Evolutionary conservation across 352 stramenopile genomes (phyloP).

Genomic region (Globisporangium sylvaticum): DNA sequence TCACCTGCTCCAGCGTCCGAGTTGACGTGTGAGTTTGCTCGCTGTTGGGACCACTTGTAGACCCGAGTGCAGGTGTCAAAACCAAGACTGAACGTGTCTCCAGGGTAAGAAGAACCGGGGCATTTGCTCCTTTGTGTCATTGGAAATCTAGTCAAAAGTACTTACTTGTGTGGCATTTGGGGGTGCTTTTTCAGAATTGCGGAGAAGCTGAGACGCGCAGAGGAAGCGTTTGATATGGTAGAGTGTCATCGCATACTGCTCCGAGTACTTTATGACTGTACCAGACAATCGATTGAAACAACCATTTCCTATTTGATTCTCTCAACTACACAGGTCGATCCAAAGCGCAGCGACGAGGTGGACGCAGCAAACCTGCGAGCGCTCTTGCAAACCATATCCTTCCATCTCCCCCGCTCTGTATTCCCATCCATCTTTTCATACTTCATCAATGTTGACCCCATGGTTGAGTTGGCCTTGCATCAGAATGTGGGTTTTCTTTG

Average conservation of each 20-base stretch:
- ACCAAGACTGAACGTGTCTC: background rate
- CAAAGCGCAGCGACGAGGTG: conserved; percentile 32
- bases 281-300: background rate
- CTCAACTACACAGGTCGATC: conserved; percentile 33
- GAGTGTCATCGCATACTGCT: background rate
- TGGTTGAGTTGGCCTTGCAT: conserved; percentile 5
- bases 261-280: background rate
- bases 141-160: background rate
- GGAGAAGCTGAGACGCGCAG: conserved; percentile 52
- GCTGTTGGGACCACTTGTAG: background rate
- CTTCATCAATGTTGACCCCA: too few species aligned
- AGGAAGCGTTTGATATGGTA: conserved; percentile 48
- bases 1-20: background rate
- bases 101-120: background rate
- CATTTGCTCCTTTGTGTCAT: background rate
- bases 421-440: too few species aligned
- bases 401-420: background rate
- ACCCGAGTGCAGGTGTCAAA: background rate
- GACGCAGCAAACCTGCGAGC: conserved; percentile 37
- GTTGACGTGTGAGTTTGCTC: background rate
- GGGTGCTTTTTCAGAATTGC: conserved; percentile 20
- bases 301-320: background rate
- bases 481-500: conserved; percentile 20
- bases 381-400: conserved; percentile 66
- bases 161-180: background rate